These are phyloP conservation scores for Termitomyces sp. DNA, from an alignment of 1,284 basidiomycete genomes.

Conservation along the genomic window DNA sequence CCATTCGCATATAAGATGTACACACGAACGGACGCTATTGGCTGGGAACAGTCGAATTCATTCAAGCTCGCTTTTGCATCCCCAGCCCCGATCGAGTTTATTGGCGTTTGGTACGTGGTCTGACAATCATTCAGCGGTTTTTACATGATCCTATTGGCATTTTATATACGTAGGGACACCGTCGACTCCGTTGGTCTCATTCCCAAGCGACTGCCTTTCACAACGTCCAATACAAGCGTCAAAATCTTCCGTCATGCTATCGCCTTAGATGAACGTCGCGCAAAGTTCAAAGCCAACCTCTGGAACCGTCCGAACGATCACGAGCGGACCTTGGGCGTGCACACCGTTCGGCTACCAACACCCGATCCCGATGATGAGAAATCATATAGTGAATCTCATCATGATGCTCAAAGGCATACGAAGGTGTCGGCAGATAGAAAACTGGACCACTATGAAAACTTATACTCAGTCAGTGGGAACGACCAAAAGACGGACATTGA, in stretches of 20 bases:
- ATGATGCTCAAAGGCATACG: slow-evolving; percentile 11
- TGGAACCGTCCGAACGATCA: slow-evolving; percentile 31
- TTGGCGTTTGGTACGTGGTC: slow-evolving; percentile 52
- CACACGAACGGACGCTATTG: slow-evolving; percentile 39
- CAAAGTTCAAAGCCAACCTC: slow-evolving; percentile 52
- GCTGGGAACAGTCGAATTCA: slow-evolving; percentile 48
- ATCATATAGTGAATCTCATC: neutral
- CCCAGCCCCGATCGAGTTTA: slow-evolving; percentile 52
- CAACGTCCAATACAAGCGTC: slow-evolving; percentile 50
- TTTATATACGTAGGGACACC: slow-evolving; percentile 27
- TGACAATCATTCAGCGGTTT: no score
- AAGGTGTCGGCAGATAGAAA: slow-evolving; percentile 11
- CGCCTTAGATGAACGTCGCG: slow-evolving; percentile 61
- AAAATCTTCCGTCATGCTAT: slow-evolving; percentile 63
- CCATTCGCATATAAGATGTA: slow-evolving; percentile 72
- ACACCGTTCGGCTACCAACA: slow-evolving; percentile 4
- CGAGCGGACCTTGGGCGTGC: slow-evolving; percentile 18
- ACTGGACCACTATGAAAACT: slow-evolving; percentile 22
- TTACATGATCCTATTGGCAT: slow-evolving; percentile 3
- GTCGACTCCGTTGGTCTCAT: slow-evolving; percentile 29
- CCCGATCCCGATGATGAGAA: slow-evolving; percentile 5
- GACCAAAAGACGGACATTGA: slow-evolving; percentile 33
- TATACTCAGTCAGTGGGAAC: slow-evolving; percentile 25
- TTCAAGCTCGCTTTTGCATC: slow-evolving; percentile 64
- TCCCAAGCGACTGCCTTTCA: slow-evolving; percentile 19